A percentile compares a stretch with the other conserved stretches of the same genome.
Evolutionary conservation across 139 green algal species (phyloP).

Genomic region (Chlamydomonas sp.): DNA sequence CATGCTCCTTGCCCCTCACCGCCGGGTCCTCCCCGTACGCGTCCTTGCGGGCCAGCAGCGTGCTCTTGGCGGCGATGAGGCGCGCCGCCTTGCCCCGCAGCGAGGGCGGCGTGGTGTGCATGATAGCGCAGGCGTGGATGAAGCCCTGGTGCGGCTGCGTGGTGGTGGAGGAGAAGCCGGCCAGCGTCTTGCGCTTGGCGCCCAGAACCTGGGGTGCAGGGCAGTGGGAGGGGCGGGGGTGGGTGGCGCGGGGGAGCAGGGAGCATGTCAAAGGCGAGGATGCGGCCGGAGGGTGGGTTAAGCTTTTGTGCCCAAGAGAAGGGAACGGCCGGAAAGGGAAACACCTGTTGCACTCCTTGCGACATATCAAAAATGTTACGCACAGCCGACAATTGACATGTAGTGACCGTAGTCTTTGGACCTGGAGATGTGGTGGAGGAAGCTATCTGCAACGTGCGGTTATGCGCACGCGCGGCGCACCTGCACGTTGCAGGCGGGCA

Average conservation of each 20-base stretch:
- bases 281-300: background rate
- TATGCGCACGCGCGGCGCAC: conserved; percentile 41
- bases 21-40: conserved; percentile 81
- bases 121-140: conserved; percentile 60
- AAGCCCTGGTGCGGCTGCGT: conserved; percentile 72
- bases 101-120: conserved; percentile 76
- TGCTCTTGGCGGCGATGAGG: conserved; percentile 91
- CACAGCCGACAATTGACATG: no score
- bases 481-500: conserved; percentile 96
- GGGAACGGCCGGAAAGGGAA: background rate
- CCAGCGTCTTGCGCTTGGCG: conserved; percentile 86
- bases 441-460: no score
- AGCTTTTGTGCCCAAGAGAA: background rate
- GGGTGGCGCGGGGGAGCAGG: background rate
- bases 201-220: conserved; percentile 83
- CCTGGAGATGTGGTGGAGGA: no score
- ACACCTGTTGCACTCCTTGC: no score
- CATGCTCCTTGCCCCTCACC: conserved; percentile 29
- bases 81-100: conserved; percentile 77
- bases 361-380: no score
- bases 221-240: no score
- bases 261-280: background rate
- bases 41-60: conserved; percentile 94
- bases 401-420: no score
- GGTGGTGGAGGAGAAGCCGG: conserved; percentile 81